Evolutionary conservation across 2,329 filamentous ascomycete species (phyloP).

Genomic region (Byssothecium circinans): DNA sequence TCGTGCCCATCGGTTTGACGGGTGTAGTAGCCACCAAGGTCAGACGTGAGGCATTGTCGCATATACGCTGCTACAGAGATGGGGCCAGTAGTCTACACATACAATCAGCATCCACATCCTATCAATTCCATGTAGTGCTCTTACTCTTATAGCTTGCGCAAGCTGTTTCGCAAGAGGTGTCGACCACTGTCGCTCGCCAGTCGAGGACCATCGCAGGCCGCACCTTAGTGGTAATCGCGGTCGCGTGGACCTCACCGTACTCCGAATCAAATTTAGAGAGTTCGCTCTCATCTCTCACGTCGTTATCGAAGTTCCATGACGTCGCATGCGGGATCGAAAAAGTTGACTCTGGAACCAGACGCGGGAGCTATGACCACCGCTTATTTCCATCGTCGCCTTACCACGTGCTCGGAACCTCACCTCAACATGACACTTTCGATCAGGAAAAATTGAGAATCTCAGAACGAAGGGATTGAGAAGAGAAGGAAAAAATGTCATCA

Average conservation of each 20-base stretch:
- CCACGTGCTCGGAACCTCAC: conserved; percentile 14
- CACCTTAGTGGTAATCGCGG: conserved; percentile 8
- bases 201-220: conserved; percentile 46
- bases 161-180: conserved; percentile 89
- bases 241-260: conserved; percentile 21
- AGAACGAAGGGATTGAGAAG: conserved; percentile 2
- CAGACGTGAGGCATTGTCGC: conserved; percentile 95
- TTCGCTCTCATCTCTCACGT: conserved; percentile 33
- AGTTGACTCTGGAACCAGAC: conserved; percentile 31
- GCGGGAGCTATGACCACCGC: conserved; percentile 39
- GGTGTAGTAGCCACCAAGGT: conserved; percentile 92
- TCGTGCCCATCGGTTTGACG: conserved; percentile 69
- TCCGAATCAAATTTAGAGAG: conserved; percentile 30
- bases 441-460: background rate
- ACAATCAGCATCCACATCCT: conserved; percentile 3
- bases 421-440: background rate
- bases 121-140: conserved; percentile 6
- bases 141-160: conserved; percentile 81
- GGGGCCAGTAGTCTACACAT: conserved; percentile 75
- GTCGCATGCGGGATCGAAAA: conserved; percentile 29
- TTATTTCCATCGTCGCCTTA: conserved; percentile 7
- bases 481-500: conserved; percentile 58
- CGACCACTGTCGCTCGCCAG: conserved; percentile 69
- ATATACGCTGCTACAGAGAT: conserved; percentile 93
- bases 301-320: conserved; percentile 37